A percentile compares a stretch with the other conserved stretches of the same genome.
These are phyloP conservation scores for Fraxinus sp. DNA, from an alignment of 305 asterid species.

Conservation along the genomic window DNA sequence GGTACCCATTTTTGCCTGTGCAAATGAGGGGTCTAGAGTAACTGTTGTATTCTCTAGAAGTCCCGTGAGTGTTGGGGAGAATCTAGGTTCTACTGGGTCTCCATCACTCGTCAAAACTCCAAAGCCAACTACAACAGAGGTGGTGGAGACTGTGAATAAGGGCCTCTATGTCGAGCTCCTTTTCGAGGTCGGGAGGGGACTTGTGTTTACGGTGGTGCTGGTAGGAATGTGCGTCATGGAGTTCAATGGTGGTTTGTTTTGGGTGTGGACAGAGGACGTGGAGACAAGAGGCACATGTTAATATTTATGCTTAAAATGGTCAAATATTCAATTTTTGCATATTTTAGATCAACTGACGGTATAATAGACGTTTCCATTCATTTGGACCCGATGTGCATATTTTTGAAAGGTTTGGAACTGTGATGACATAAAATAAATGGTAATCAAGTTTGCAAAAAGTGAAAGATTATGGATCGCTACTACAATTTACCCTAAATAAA, in stretches of 20 bases:
- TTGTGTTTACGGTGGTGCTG: constrained; percentile 42
- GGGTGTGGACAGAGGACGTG: constrained; percentile 68
- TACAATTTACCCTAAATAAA: too few species aligned
- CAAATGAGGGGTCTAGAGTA: too few species aligned
- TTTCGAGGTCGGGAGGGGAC: constrained; percentile 60
- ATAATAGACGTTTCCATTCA: too few species aligned
- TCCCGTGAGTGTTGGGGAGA: not conserved
- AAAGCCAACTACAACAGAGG: too few species aligned
- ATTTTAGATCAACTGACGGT: too few species aligned
- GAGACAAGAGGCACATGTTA: constrained; percentile 62
- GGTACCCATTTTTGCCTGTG: too few species aligned
- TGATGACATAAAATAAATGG: too few species aligned
- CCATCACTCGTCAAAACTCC: too few species aligned
- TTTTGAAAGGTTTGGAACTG: not conserved
- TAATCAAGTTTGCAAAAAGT: not conserved
- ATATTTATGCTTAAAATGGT: constrained; percentile 24
- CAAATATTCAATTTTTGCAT: too few species aligned
- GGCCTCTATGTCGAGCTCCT: constrained; percentile 81
- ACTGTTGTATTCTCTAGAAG: too few species aligned
- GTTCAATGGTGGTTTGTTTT: constrained; percentile 50
- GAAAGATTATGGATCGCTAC: not conserved
- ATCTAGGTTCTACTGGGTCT: too few species aligned
- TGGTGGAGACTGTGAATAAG: not conserved
- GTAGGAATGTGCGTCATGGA: constrained; percentile 38
- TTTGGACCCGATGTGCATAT: not conserved